Base-by-base conservation (phyloP, 2,329 filamentous ascomycete species). In the Cytospora piceicola region DNA sequence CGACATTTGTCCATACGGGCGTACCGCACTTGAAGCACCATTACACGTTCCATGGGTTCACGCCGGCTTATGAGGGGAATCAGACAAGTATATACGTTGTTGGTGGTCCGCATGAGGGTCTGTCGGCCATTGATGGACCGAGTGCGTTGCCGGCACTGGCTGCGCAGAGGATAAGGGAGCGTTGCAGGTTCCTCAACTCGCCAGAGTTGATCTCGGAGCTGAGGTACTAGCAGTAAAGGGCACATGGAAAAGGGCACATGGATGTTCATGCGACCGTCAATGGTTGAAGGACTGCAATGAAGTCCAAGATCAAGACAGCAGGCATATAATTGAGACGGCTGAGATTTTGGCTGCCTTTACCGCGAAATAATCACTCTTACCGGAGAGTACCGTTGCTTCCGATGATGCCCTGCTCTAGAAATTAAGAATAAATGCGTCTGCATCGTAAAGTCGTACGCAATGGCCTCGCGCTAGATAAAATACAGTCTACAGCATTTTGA, bases 101-200 rank as follows among this genome's bases (percentile, higher is more conserved):
- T 49, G 83, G 82, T 2, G 82, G 82, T 0, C 73, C 78, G 7
- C 53, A 74, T 42, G 79, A 81, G 68, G 81, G 81, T 0, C 70
- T 80, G 29, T 79, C 75, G n/a, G 69, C 77, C 12, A 70, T 80
- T 27, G 77, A 79, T 55, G 77, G 78, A 1, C 69, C 70, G 1
- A 68, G 70, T 2, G 72, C 77, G 27, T 73, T 70, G 14, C 72
- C 77, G 58, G 79, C 68, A 46, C 58, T 85, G 24, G 69, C 69
- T 20, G 73, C 29, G 15, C 78, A 85, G 75, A 80, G 71, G 67
- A 61, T 85, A 55, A 74, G 73, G 63, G 78, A 84, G 72, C 75
- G 82, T 56, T 85, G 83, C 71, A 76, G 68, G 4, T 82, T 81
- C 64, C 75, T 83, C 27, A 82, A 83, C 64, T 78, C 77, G 49